Evolutionary conservation across 345 rosid species (phyloP), one percentile per base, ranked within the genome.

Genomic region (Pistacia atlantica): DNA sequence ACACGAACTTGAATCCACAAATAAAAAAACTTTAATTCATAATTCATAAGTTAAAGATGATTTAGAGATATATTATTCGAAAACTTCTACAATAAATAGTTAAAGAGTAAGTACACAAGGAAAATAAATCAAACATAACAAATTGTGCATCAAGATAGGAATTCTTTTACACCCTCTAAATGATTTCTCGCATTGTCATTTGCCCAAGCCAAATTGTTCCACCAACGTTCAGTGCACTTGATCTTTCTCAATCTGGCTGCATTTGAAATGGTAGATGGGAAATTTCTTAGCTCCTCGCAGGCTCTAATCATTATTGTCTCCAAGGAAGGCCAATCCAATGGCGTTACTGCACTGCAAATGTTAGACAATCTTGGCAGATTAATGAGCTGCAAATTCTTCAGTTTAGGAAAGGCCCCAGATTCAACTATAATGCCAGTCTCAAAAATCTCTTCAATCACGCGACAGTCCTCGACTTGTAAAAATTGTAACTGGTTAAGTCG

Each of bases 381-480:
- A 37, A 20, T 13, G 3, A 71, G 55, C 56, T 71, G 25, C 76
- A 78, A 46, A 2, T 20, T 57, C 68, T 78, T 71, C 66, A 78
- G 33, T 52, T 28, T 64, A 25, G 67, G 59, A 33, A 55, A 16
- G 11, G 8, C 31, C 33, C 11, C 9, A 3, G 38, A 5, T 2
- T 17, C 33, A 6, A 16, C 48, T 31, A 4, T 28, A 52, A 3
- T 8, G 13, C 72, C 72, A 69, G 8, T 22, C 46, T 31, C 4
- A 0, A 52, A 33, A 65, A 72, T 56, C 16, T 25, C 51, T 28
- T 58, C 64, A 16, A 68, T 31, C 13, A 11, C 28, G 2, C n/a
- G 20, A 56, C 80, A 78, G 38, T 71, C 62, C n/a, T 78, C 72
- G 10, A 78, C 71, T 65, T 62, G 54, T 18, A 78, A 38, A 35